Percentiles rank a stretch among this genome's conserved stretches.
phyloP scores from a whole-genome alignment of 1,284 basidiomycete species.

The Boletus coffeatus region DNA sequence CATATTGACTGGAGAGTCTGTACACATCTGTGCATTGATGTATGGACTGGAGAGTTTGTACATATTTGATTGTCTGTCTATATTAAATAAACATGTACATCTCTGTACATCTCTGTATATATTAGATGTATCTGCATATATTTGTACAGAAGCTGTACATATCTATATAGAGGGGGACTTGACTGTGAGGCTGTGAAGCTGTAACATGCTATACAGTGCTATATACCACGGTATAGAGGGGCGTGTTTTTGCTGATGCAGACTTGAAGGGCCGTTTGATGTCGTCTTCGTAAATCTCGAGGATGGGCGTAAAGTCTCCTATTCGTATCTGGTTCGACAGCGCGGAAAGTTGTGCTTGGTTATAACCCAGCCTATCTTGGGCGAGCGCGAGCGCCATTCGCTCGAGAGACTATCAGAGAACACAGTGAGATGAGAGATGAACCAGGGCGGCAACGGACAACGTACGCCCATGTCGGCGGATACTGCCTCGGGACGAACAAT shows the following conservation, averaged over 20 bases:
- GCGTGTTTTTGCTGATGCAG: conserved; percentile 32
- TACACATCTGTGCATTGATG: too few relatives aligned
- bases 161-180: too few relatives aligned
- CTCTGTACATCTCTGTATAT: too few relatives aligned
- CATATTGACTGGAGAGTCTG: too few relatives aligned
- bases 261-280: conserved; percentile 81
- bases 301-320: conserved; percentile 87
- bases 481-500: conserved; percentile 77
- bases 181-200: too few relatives aligned
- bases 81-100: too few relatives aligned
- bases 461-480: conserved; percentile 71
- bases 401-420: conserved; percentile 66
- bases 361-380: conserved; percentile 73
- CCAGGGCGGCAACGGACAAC: conserved; percentile 17
- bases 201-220: too few relatives aligned
- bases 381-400: conserved; percentile 87
- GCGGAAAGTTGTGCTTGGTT: conserved; percentile 54
- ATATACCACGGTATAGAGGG: too few relatives aligned
- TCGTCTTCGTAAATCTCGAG: conserved; percentile 90
- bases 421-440: conserved; percentile 7
- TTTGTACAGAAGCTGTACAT: too few relatives aligned
- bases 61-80: too few relatives aligned
- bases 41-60: too few relatives aligned
- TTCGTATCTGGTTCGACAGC: conserved; percentile 62
- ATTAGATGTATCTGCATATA: too few relatives aligned